These are phyloP conservation scores for Termitomyces sp. DNA, from an alignment of 768 basidiomycete genomes.

Conservation along the genomic window DNA sequence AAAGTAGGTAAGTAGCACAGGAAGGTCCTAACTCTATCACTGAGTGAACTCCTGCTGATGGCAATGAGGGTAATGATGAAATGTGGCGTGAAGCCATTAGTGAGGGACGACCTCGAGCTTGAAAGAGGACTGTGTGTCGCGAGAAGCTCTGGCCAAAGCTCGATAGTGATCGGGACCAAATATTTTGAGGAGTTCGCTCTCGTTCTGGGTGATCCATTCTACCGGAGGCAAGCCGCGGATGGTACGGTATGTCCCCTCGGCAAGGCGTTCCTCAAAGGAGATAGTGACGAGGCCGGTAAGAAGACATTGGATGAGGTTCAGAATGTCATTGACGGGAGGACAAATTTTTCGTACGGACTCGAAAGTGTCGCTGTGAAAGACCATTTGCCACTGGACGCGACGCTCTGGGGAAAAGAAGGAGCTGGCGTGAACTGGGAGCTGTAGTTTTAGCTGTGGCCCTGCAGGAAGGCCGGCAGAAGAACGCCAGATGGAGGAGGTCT, in stretches of 20 bases:
- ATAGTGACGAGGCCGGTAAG: conserved; percentile 69
- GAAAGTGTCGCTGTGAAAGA: conserved; percentile 76
- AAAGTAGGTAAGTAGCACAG: conserved; percentile 11
- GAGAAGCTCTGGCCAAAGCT: conserved; percentile 67
- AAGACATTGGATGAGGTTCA: conserved; percentile 65
- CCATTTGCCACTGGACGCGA: conserved; percentile 86
- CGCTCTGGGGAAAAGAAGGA: conserved; percentile 85
- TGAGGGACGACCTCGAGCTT: conserved; percentile 61
- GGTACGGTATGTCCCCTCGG: conserved; percentile 65
- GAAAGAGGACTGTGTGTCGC: conserved; percentile 65
- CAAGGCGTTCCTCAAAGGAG: conserved; percentile 70
- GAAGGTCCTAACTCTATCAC: conserved; percentile 5
- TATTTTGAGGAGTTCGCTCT: conserved; percentile 60
- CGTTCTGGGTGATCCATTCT: conserved; percentile 73
- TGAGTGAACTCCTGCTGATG: conserved; percentile 1
- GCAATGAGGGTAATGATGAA: too few species aligned
- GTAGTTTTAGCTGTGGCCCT: conserved; percentile 65
- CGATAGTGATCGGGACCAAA: conserved; percentile 71
- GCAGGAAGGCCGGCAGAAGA: conserved; percentile 72
- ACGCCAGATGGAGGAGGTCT: conserved; percentile 74
- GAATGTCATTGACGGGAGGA: conserved; percentile 64
- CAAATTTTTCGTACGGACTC: conserved; percentile 64
- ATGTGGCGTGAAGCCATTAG: neutral
- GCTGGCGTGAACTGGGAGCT: conserved; percentile 72
- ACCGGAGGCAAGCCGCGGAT: conserved; percentile 71